Evolutionary conservation across 441 rosid species (phyloP), one percentile per base, ranked within the genome.

Genomic region (Biscutella laevigata): DNA sequence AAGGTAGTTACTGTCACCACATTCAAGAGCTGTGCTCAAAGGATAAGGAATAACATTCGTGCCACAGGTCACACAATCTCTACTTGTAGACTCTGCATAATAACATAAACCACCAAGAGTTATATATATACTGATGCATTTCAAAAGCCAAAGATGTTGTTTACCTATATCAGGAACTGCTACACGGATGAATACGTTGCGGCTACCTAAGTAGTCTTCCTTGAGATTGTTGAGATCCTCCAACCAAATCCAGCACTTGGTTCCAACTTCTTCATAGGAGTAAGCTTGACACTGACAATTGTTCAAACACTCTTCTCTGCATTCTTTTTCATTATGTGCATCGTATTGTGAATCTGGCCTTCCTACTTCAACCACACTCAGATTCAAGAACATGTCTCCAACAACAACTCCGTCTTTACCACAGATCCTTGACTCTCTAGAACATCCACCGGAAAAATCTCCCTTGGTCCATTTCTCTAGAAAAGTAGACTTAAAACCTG

Each of bases 201-300:
- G 75, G 22, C 80, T 77, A 20, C 70, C 62, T 43, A 40, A 53
- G 25, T 64, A 75, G 48, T 72, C 70, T 68, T 82, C 77, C 34
- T 74, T 82, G 30, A 79, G 65, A 64, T 74, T 68, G 21, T 51
- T 53, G 20, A 86, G 78, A 29, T 63, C 73, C 15, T 71, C 71
- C 2, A 57, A 39, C 88, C 91, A 86, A 69, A 81, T 74, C 84
- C 78, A 81, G 77, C 95, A 83, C 5, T 52, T 61, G 27, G 15
- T 35, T 7, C 56, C 51, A 34, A 46, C 49, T 26, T 19, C 54
- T 38, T 54, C 60, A 58, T 65, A 76, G 15, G 86, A 80, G 62
- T 69, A 78, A 4, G 81, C 81, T 38, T 70, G 73, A 66, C 86
- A 83, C n/a, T 66, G 60, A 42, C 83, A 78, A 27, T 64, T 62